Base-by-base conservation (phyloP, 2,329 filamentous ascomycete species). In the Coniochaeta sp. region DNA sequence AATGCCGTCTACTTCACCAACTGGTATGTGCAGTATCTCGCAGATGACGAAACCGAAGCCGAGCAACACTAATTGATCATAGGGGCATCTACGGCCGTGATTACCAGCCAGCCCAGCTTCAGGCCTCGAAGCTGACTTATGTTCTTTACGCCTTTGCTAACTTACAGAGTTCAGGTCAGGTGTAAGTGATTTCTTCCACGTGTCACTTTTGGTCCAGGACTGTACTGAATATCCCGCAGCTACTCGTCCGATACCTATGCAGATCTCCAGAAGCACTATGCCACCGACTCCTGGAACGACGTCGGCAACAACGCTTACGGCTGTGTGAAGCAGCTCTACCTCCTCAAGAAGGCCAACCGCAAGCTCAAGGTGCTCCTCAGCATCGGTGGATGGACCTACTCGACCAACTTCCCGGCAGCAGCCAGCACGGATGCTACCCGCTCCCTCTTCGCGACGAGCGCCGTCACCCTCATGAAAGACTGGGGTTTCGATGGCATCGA, bases 321-420 rank as follows among this genome's bases (percentile, higher is more conserved):
- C 42, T 89, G 87, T 69, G 73, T 91, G 58, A 95, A 95, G 75
- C 90, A 96, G 68, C 78, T 96, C 1, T 91, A 84, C 70, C 75
- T 90, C 8, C 78, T 91, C 50, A 96, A 96, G 75, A 87, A 93
- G 72, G 73, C 80, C 60, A 88, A 96, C 72, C 86, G 91, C 17
- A 83, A 90, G 55, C 73, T 96, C 59, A 96, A 96, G 70, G 80
- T 89, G 1, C 78, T 96, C 24, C 81, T 96, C 4, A 90, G 85
- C 55, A 91, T 96, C 64, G 92, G 92, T 55, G 91, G 92, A 32
- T 96, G 89, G 89, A 92, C 89, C 0, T 95, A 90, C 73, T 91
- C 89, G 1, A 76, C 81, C 65, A 90, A 91, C 71, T 93, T 96
- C 70, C 79, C 89, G 0, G 77, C 78, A 1, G 87, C 87, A 0